These are phyloP conservation scores for Aegilops sharonensis DNA, from an alignment of 176 grass and related monocot species.

Conservation along the genomic window DNA sequence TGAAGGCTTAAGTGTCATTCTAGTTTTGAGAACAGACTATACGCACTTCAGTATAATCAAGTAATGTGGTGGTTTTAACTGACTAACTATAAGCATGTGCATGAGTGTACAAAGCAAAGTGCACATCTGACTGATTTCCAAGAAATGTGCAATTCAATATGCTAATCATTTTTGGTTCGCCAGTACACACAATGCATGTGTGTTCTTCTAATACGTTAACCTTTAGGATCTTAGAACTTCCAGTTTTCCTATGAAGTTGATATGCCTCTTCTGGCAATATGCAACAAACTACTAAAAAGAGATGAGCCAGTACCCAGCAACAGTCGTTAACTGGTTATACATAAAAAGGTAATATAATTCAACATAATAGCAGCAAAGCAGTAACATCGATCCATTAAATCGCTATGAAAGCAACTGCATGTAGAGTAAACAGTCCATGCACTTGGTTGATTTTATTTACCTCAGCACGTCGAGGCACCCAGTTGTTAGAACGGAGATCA, in stretches of 20 bases:
- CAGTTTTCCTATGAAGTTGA: background rate
- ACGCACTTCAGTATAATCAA: background rate
- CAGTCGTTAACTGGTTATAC: background rate
- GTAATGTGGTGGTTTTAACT: background rate
- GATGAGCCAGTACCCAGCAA: background rate
- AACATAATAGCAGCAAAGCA: background rate
- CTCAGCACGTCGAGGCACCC: conserved; percentile 92
- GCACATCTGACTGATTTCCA: background rate
- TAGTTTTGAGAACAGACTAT: background rate
- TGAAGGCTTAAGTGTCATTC: background rate
- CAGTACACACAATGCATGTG: background rate
- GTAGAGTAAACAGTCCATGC: background rate
- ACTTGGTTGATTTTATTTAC: conserved; percentile 40
- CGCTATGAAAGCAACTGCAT: background rate
- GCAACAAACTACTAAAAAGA: background rate
- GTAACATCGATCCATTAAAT: background rate
- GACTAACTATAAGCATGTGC: background rate
- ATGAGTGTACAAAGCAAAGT: background rate
- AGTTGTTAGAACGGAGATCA: conserved; percentile 74
- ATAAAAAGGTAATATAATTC: background rate
- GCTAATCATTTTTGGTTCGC: background rate
- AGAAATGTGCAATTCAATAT: background rate
- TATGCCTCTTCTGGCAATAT: background rate
- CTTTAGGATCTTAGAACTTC: background rate
- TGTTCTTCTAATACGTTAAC: conserved; percentile 1